Evolutionary conservation across 208 protist genomes (phyloP).

Genomic region (Acanthamoeba lenticulata): DNA sequence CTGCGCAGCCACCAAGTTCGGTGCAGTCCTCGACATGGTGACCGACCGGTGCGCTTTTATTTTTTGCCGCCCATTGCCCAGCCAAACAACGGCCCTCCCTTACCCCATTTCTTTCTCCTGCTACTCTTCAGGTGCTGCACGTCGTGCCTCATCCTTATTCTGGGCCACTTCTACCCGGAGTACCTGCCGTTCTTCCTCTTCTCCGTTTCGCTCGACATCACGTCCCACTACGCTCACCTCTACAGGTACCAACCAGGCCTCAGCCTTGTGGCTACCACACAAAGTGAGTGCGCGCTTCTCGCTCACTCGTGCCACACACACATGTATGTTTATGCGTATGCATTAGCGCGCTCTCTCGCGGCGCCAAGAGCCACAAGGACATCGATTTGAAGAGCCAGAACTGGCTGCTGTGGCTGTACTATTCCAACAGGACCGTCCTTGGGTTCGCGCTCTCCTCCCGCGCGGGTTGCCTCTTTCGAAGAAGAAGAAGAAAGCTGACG

Average conservation of each 20-base stretch:
- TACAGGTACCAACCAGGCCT: conserved; percentile 23
- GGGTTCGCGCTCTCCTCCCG: background rate
- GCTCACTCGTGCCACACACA: background rate
- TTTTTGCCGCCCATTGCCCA: no score
- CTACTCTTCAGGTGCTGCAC: conserved; percentile 1
- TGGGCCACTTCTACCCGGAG: conserved; percentile 37
- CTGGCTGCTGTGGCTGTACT: conserved; percentile 63
- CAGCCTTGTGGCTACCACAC: no score
- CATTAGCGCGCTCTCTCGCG: conserved; percentile 2
- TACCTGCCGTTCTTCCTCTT: conserved; percentile 45
- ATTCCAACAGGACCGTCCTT: conserved; percentile 40
- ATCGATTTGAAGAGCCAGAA: conserved; percentile 50
- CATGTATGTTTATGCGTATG: background rate
- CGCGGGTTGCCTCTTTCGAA: background rate
- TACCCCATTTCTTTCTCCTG: background rate
- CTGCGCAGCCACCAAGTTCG: conserved; percentile 44
- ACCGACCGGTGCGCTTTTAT: conserved; percentile 18
- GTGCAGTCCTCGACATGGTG: conserved; percentile 69
- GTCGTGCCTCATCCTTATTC: conserved; percentile 31
- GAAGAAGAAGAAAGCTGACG: background rate
- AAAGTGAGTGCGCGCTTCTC: background rate
- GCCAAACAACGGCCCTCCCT: no score
- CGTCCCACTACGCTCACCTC: conserved; percentile 57
- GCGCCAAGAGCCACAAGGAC: conserved; percentile 56
- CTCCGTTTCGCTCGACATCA: conserved; percentile 50